Base-by-base conservation (phyloP, 352 stramenopile genomes). In the Globisporangium takayamanum region DNA sequence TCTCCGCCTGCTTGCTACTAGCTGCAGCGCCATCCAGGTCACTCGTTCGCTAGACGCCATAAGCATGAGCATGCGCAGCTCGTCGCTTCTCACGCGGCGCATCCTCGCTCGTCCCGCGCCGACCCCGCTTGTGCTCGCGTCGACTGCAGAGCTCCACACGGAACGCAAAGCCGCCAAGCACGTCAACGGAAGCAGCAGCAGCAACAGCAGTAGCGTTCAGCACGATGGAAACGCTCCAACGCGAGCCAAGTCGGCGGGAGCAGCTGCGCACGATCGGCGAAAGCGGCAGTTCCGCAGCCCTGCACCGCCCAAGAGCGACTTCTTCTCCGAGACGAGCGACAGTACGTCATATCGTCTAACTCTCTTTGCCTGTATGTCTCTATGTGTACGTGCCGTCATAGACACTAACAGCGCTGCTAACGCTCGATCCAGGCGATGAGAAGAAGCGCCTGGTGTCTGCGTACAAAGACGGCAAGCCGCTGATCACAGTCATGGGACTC, bases 401-500 rank as follows among this genome's bases (percentile, higher is more conserved):
- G 6, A 12, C 11, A 39, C 33, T 39, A 39, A 39, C 33, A 25
- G 7, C 5, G 20, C 33, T 36, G 30, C 16, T 46, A 1, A 16
- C 25, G 36, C 37, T n/a, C 2, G 26, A 14, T 51, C 25, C 14
- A 60, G 63, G 68, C n/a, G 68, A 76, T 51, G 59, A 58, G 48
- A 88, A 80, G 63, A 74, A 74, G 50, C 70, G 67, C 60, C 62
- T 85, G 15, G 60, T 75, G 49, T 59, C 70, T 25, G 63, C 76
- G 36, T 91, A 88, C 50, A 92, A 92, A 65, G 78, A 93, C 63
- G 85, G 85, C 51, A 89, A 88, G 62, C 85, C 85, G 25, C 69
- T 89, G 71, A 92, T 94, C 64, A 92, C 85, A 22, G 85, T 94
- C 53, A 92, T 95, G 59, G 85, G 85, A 0, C 74, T 95, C 4